phyloP scores from a whole-genome alignment of 495 filamentous ascomycete genomes.

The Pseudoneurospora amorphoporcata region DNA sequence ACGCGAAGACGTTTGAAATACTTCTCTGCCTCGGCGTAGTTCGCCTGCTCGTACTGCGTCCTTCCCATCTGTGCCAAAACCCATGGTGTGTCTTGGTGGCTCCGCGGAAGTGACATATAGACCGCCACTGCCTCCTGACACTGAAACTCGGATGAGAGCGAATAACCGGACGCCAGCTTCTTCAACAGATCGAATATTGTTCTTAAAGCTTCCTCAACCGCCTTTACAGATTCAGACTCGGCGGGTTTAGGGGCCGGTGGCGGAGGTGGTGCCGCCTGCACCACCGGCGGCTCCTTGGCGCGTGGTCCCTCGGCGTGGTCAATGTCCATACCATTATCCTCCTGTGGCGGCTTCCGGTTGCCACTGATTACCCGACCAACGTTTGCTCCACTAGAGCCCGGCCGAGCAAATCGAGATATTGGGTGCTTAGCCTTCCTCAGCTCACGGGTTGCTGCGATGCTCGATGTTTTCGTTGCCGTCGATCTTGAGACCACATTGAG shows the following conservation, averaged over 20 bases:
- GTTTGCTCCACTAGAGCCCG: conserved; percentile 46
- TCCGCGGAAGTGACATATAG: conserved; percentile 55
- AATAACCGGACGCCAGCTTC: conserved; percentile 72
- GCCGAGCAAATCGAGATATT: conserved; percentile 39
- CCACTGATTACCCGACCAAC: conserved; percentile 82
- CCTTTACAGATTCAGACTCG: conserved; percentile 39
- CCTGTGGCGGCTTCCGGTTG: conserved; percentile 55
- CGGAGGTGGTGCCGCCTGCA: conserved; percentile 2
- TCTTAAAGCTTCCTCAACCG: conserved; percentile 60
- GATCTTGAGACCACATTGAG: conserved; percentile 51
- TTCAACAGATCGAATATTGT: conserved; percentile 73
- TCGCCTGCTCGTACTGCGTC: conserved; percentile 77
- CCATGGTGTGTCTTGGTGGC: conserved; percentile 91
- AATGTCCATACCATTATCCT: conserved; percentile 52
- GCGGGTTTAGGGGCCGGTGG: conserved; percentile 31
- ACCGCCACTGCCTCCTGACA: conserved; percentile 63
- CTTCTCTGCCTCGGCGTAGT: conserved; percentile 77
- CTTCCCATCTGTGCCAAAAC: conserved; percentile 82
- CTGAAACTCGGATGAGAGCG: conserved; percentile 63
- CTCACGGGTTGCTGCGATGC: conserved; percentile 54
- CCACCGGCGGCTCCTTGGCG: conserved; percentile 35
- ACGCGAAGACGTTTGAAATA: conserved; percentile 66
- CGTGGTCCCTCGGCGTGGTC: conserved; percentile 45
- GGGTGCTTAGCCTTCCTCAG: conserved; percentile 68
- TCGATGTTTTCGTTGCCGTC: conserved; percentile 42